Evolutionary conservation across 306 rosid genomes (phyloP).

Genomic region (Prinsepia uniflora): DNA sequence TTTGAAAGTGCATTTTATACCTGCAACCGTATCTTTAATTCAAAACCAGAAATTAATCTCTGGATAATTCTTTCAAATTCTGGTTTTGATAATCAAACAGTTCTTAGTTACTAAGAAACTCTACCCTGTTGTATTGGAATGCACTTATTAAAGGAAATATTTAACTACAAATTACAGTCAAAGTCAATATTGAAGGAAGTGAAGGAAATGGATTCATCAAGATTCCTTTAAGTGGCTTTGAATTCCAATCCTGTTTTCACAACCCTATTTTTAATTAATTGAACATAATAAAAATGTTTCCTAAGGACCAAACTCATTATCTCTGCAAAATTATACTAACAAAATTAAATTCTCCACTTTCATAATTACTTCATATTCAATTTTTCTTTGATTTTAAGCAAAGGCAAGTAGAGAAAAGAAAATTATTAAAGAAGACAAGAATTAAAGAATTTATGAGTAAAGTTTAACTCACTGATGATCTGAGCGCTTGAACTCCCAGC

Average conservation of each 20-base stretch:
- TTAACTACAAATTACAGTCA: slow-evolving; percentile 16
- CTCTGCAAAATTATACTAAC: slow-evolving; percentile 3
- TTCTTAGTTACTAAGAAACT: too few relatives aligned
- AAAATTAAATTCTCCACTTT: too few relatives aligned
- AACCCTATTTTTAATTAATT: background rate
- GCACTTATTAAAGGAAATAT: too few relatives aligned
- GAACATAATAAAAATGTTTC: slow-evolving; percentile 4
- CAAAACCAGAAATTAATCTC: slow-evolving; percentile 2
- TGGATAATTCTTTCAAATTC: background rate
- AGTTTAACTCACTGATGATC: slow-evolving; percentile 44
- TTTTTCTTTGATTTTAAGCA: too few relatives aligned
- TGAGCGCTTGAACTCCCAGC: slow-evolving; percentile 43
- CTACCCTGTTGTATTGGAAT: too few relatives aligned
- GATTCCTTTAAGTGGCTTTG: slow-evolving; percentile 41
- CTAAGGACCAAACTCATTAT: slow-evolving; percentile 1
- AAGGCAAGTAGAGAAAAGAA: too few relatives aligned
- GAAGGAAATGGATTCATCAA: slow-evolving; percentile 36
- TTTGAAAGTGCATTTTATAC: slow-evolving; percentile 34
- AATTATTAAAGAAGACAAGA: background rate
- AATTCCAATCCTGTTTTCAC: slow-evolving; percentile 35
- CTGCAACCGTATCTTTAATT: slow-evolving; percentile 26
- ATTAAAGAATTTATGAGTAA: background rate
- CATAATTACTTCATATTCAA: too few relatives aligned
- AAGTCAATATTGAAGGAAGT: slow-evolving; percentile 27
- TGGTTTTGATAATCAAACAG: too few relatives aligned